Evolutionary conservation across 2,329 filamentous ascomycete genomes (phyloP), one percentile per base, ranked within the genome.

Genomic region (Thielaviopsis populi): DNA sequence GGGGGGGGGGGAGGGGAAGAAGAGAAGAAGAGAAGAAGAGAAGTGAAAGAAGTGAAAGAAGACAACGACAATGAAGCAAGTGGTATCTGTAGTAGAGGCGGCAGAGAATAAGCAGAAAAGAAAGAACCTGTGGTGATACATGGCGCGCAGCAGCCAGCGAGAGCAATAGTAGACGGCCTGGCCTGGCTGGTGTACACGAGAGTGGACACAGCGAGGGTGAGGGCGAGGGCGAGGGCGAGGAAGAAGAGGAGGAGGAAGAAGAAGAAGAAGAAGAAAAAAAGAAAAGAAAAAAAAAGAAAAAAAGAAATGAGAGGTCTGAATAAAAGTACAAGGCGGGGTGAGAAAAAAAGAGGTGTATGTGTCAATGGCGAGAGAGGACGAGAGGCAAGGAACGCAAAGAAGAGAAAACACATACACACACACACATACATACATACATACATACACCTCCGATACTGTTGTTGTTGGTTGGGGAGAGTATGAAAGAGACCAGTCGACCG

Each of bases 1-100:
- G n/a, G n/a, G n/a, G n/a, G n/a, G n/a, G n/a, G n/a, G n/a, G n/a
- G n/a, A n/a, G n/a, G n/a, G n/a, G n/a, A n/a, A n/a, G n/a, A 68
- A 37, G n/a, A 42, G 48, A 53, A 15, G 59, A 7, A 50, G 6
- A 19, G 6, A 27, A 13, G n/a, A 3, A 11, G 17, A n/a, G 19
- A 59, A 48, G 50, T n/a, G 19, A 46, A 54, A 53, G 19, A 10
- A 15, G 50, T n/a, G n/a, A n/a, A 61, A 54, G 50, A 61, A 59
- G 37, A 46, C 46, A 6, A 15, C 15, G 15, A 43, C 22, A 50
- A 59, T 17, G 56, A 37, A 37, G 40, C 41, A 50, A 59, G 30
- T n/a, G 53, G 22, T 30, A 40, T 30, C 27, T 27, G 27, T 53
- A 30, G 60, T 50, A 27, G 40, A 61, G 17, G 42, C 33, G 27